phyloP scores from a whole-genome alignment of 148 eudicot genomes.

The Heliamphora exappendiculata region DNA sequence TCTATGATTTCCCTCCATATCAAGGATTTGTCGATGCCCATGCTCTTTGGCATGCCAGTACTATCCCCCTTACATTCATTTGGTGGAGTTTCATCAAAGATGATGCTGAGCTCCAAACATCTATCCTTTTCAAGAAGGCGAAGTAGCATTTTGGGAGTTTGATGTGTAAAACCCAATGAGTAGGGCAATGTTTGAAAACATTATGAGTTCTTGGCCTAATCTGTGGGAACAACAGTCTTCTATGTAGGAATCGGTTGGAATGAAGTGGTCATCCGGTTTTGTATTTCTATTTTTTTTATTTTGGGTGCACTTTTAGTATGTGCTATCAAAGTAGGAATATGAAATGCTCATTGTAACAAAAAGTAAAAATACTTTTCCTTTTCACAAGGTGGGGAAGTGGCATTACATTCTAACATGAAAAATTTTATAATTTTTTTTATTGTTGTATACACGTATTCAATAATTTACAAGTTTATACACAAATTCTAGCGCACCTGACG shows the following conservation, averaged over 20 bases:
- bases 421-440: too few relatives aligned
- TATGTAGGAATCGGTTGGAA: too few relatives aligned
- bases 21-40: constrained; percentile 71
- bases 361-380: too few relatives aligned
- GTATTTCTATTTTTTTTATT: neutral
- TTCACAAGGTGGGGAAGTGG: neutral
- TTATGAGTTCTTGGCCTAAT: neutral
- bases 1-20: constrained; percentile 80
- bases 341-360: too few relatives aligned
- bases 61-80: constrained; percentile 67
- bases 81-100: constrained; percentile 96
- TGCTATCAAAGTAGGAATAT: too few relatives aligned
- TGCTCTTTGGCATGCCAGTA: constrained; percentile 88
- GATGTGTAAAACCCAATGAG: neutral
- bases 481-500: too few relatives aligned
- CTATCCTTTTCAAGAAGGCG: constrained; percentile 48
- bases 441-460: too few relatives aligned
- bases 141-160: constrained; percentile 30
- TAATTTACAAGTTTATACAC: too few relatives aligned
- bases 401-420: too few relatives aligned
- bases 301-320: too few relatives aligned
- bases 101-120: constrained; percentile 61
- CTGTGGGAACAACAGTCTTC: neutral
- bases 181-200: neutral
- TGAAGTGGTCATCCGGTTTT: too few relatives aligned